Evolutionary conservation across 495 filamentous ascomycete genomes (phyloP).

Genomic region (Penicillium samsonianum): DNA sequence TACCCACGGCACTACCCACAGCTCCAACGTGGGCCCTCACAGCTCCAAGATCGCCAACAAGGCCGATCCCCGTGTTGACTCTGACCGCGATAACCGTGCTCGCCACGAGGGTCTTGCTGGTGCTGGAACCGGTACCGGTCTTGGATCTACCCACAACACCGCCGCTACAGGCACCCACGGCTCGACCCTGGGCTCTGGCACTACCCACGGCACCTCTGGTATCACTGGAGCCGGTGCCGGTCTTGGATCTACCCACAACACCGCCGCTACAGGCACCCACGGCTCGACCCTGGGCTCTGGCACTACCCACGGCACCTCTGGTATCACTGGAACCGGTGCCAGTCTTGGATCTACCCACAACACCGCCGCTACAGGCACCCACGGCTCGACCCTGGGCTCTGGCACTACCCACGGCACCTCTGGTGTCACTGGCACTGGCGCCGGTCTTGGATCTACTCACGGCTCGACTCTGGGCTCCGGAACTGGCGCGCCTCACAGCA

Average conservation of each 20-base stretch:
- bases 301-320: neutral
- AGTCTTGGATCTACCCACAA: neutral
- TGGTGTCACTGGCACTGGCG: neutral
- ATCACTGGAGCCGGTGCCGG: constrained; percentile 2
- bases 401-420: neutral
- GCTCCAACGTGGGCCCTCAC: too few relatives aligned
- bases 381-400: neutral
- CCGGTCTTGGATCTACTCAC: neutral
- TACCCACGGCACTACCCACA: too few relatives aligned
- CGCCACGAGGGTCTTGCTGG: too few relatives aligned
- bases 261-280: neutral
- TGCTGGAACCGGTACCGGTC: neutral
- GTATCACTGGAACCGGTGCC: neutral
- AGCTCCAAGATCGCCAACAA: too few relatives aligned
- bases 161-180: neutral
- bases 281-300: neutral
- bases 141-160: neutral
- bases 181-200: neutral
- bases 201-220: neutral
- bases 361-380: neutral
- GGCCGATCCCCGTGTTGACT: too few relatives aligned
- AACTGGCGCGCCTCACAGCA: neutral
- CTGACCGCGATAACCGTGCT: too few relatives aligned
- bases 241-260: neutral
- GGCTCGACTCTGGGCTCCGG: neutral